These are phyloP conservation scores for Epichloe aotearoae DNA, from an alignment of 2,329 filamentous ascomycete genomes.

Conservation along the genomic window DNA sequence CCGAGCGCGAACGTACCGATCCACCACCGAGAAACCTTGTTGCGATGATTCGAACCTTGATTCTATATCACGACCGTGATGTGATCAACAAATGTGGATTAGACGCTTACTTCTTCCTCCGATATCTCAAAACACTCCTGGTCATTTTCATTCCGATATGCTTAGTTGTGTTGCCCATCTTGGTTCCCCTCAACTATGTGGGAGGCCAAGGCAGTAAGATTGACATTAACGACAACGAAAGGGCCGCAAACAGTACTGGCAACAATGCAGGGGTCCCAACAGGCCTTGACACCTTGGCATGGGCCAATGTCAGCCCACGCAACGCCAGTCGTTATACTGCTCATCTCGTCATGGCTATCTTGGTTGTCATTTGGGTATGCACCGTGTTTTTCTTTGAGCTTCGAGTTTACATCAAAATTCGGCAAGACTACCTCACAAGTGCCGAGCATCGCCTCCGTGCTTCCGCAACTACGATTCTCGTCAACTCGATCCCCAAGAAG, in stretches of 20 bases:
- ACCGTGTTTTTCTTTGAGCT: constrained; percentile 79
- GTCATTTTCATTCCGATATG: constrained; percentile 85
- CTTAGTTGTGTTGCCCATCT: constrained; percentile 63
- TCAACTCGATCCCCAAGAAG: constrained; percentile 78
- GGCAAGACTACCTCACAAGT: constrained; percentile 88
- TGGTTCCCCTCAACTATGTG: constrained; percentile 72
- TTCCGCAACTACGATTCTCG: constrained; percentile 88
- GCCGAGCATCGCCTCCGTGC: constrained; percentile 87
- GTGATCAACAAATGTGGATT: constrained; percentile 92
- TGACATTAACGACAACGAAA: constrained; percentile 22
- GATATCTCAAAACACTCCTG: constrained; percentile 65
- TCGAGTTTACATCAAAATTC: constrained; percentile 76
- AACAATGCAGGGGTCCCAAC: constrained; percentile 17
- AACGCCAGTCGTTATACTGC: constrained; percentile 66
- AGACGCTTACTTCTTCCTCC: constrained; percentile 93
- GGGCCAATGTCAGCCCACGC: constrained; percentile 64
- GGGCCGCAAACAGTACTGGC: constrained; percentile 11
- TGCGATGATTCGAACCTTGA: constrained; percentile 43
- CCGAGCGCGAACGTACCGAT: constrained; percentile 71
- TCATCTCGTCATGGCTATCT: constrained; percentile 66
- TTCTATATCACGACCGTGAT: constrained; percentile 59
- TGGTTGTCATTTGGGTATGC: constrained; percentile 73
- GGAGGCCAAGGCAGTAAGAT: constrained; percentile 52
- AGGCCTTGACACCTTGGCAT: constrained; percentile 72
- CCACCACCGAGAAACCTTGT: constrained; percentile 48